A percentile compares a stretch with the other conserved stretches of the same genome.
phyloP scores from a whole-genome alignment of 768 basidiomycete species.

The Termitomyces eurrhizus region DNA sequence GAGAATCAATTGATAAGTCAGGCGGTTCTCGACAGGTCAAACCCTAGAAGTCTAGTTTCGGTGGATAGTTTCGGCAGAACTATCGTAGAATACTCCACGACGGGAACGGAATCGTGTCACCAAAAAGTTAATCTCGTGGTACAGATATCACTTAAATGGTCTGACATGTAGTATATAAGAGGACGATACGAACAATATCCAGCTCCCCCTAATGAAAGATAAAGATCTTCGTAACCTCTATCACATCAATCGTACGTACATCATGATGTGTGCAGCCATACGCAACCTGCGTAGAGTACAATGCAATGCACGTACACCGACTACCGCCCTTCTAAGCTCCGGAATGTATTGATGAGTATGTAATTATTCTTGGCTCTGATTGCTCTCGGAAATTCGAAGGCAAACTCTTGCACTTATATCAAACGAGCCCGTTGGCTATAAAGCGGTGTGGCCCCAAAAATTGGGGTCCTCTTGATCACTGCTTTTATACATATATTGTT shows the following conservation, averaged over 20 bases:
- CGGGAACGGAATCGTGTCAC: not conserved
- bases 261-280: no score
- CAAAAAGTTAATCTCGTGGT: no score
- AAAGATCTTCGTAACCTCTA: no score
- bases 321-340: not conserved
- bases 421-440: not conserved
- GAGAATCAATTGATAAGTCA: not conserved
- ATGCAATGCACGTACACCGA: not conserved
- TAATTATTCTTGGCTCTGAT: not conserved
- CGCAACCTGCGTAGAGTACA: no score
- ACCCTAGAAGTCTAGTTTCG: not conserved
- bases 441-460: not conserved
- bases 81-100: not conserved
- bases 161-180: no score
- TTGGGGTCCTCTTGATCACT: no score
- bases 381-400: not conserved
- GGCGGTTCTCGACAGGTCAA: not conserved
- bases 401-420: not conserved
- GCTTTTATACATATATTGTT: no score
- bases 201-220: no score
- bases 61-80: not conserved
- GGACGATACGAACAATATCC: no score
- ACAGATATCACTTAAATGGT: no score
- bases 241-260: no score
- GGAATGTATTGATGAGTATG: not conserved